Evolutionary conservation across 352 stramenopile genomes (phyloP).

Genomic region (Albugo candida): DNA sequence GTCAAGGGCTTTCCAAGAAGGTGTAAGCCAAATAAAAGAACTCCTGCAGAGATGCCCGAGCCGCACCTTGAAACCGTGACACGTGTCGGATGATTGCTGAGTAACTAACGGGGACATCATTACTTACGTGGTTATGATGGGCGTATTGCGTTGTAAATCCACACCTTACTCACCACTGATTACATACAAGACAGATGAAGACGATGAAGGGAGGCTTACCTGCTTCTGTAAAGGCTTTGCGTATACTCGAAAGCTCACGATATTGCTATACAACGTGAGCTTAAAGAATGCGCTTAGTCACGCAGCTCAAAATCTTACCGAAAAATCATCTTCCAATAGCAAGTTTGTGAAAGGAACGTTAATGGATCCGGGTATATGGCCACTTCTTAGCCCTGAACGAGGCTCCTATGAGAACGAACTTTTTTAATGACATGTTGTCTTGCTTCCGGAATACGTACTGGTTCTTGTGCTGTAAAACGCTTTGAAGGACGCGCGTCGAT

Average conservation of each 20-base stretch:
- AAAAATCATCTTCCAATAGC: constrained; percentile 69
- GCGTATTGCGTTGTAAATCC: constrained; percentile 29
- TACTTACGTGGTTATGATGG: constrained; percentile 47
- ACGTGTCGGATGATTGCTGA: constrained; percentile 1
- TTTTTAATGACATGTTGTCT: background rate
- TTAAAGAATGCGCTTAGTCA: constrained; percentile 22
- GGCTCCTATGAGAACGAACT: constrained; percentile 42
- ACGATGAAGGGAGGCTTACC: constrained; percentile 11
- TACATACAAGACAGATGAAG: background rate
- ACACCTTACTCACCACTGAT: constrained; percentile 14
- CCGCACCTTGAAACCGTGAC: constrained; percentile 22
- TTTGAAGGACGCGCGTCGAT: constrained; percentile 77
- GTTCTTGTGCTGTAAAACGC: constrained; percentile 76
- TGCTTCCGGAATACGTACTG: constrained; percentile 15
- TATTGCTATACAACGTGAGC: constrained; percentile 20
- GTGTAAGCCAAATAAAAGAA: constrained; percentile 48
- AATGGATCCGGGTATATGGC: constrained; percentile 81
- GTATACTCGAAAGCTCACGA: constrained; percentile 54
- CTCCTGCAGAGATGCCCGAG: constrained; percentile 43
- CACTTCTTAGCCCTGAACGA: constrained; percentile 72
- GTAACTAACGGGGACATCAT: background rate
- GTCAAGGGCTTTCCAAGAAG: constrained; percentile 38
- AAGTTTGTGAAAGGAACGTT: constrained; percentile 85
- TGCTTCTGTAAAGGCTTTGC: constrained; percentile 51
- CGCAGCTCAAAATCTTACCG: constrained; percentile 19